Conservation (phyloP, 352 stramenopile species). For the Peronospora destructor region DNA sequence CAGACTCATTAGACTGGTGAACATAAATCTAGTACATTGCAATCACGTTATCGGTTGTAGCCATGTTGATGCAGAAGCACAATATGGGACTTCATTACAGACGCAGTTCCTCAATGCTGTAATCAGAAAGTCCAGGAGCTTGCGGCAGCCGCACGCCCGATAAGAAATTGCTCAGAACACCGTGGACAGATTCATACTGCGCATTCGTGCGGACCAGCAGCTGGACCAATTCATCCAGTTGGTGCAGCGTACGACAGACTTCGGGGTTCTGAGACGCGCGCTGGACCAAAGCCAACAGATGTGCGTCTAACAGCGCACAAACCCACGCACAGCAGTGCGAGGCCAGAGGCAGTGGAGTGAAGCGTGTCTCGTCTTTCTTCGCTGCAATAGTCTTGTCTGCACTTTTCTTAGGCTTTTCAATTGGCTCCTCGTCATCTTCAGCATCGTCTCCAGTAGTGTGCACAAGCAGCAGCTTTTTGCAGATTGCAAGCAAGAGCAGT, state of each 20-base stretch:
- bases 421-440: conserved; percentile 9
- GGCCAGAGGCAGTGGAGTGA: conserved; percentile 31
- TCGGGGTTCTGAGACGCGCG: conserved; percentile 40
- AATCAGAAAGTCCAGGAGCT: conserved; percentile 60
- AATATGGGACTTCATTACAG: no score
- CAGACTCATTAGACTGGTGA: background rate
- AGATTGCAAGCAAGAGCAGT: conserved; percentile 55
- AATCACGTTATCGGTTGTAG: no score
- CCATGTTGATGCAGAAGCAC: no score
- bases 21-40: no score
- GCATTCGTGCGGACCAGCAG: conserved; percentile 45
- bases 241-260: conserved; percentile 35
- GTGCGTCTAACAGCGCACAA: conserved; percentile 61
- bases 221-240: conserved; percentile 52
- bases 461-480: conserved; percentile 61
- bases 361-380: conserved; percentile 22
- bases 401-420: conserved; percentile 17
- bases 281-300: conserved; percentile 62
- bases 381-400: conserved; percentile 10
- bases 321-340: conserved; percentile 68
- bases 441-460: conserved; percentile 25
- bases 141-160: conserved; percentile 59
- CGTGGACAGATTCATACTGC: conserved; percentile 61
- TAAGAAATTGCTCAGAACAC: conserved; percentile 74
- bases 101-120: conserved; percentile 69